Percentiles rank a stretch among this genome's conserved stretches.
Conservation (phyloP, 2,329 filamentous ascomycete genomes). For the Cercospora janseana region DNA sequence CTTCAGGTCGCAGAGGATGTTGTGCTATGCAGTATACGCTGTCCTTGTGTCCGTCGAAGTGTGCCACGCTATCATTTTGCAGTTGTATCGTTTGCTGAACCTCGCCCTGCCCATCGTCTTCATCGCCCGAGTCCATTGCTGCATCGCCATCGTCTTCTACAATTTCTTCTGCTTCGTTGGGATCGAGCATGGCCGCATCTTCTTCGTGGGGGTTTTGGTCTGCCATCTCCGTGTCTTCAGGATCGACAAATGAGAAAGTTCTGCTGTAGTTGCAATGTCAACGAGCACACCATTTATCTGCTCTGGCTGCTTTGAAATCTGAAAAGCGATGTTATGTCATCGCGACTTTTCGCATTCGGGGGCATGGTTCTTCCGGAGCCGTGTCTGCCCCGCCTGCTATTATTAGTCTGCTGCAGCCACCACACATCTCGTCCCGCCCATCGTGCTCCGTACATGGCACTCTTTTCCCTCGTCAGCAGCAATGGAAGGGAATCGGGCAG, state of each 20-base stretch:
- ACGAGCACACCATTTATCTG: neutral
- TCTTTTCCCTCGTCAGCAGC: too few species aligned
- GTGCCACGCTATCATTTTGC: constrained; percentile 88
- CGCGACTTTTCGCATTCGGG: neutral
- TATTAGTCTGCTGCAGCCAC: too few species aligned
- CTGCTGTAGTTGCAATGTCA: neutral
- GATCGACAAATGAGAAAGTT: too few species aligned
- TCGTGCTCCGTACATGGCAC: too few species aligned
- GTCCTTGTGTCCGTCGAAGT: constrained; percentile 88
- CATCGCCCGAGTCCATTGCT: constrained; percentile 76
- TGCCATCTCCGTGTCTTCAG: neutral
- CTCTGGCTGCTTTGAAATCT: constrained; percentile 5
- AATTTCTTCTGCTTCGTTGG: constrained; percentile 77
- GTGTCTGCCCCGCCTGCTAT: neutral
- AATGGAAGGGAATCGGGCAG: too few species aligned
- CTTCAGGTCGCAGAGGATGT: constrained; percentile 73
- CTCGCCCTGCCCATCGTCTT: constrained; percentile 43
- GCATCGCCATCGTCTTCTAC: constrained; percentile 61
- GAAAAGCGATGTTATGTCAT: constrained; percentile 5
- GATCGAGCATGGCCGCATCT: constrained; percentile 70
- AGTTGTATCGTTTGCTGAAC: constrained; percentile 68
- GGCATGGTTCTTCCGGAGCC: neutral
- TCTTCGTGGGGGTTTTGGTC: constrained; percentile 39
- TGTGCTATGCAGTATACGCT: constrained; percentile 93
- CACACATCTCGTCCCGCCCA: too few species aligned